Evolutionary conservation across 2,329 filamentous ascomycete genomes (phyloP).

Genomic region (Aspergillus proliferans): DNA sequence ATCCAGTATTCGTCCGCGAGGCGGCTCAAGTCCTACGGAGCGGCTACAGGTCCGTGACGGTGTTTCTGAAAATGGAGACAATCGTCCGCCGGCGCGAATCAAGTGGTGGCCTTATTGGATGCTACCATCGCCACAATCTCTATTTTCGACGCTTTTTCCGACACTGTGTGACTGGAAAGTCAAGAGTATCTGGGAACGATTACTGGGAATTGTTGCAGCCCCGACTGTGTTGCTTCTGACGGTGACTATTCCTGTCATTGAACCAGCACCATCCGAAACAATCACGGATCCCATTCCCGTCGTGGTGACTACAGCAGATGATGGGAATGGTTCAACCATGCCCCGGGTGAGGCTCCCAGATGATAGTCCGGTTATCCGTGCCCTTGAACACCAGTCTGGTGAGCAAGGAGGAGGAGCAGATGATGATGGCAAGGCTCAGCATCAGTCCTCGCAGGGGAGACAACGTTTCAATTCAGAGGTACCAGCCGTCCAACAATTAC

Average conservation of each 20-base stretch:
- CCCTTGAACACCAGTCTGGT: constrained; percentile 11
- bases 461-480: constrained; percentile 36
- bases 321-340: constrained; percentile 9
- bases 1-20: constrained; percentile 52
- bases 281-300: constrained; percentile 34
- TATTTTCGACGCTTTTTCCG: constrained; percentile 74
- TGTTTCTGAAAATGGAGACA: constrained; percentile 36
- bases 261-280: constrained; percentile 54
- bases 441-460: constrained; percentile 9
- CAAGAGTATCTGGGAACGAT: constrained; percentile 78
- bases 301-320: constrained; percentile 17
- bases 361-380: constrained; percentile 28
- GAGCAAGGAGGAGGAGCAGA: constrained; percentile 5
- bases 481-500: constrained; percentile 22
- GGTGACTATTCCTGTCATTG: constrained; percentile 84
- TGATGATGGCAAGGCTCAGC: constrained; percentile 14
- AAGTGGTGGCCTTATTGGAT: constrained; percentile 76
- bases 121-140: constrained; percentile 64
- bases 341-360: constrained; percentile 29
- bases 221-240: constrained; percentile 86
- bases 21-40: constrained; percentile 37
- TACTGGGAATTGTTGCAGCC: constrained; percentile 75
- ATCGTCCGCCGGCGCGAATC: constrained; percentile 37
- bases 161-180: constrained; percentile 75
- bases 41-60: constrained; percentile 21